phyloP scores from a whole-genome alignment of 2,329 filamentous ascomycete species.

The Didymella arachidicola region DNA sequence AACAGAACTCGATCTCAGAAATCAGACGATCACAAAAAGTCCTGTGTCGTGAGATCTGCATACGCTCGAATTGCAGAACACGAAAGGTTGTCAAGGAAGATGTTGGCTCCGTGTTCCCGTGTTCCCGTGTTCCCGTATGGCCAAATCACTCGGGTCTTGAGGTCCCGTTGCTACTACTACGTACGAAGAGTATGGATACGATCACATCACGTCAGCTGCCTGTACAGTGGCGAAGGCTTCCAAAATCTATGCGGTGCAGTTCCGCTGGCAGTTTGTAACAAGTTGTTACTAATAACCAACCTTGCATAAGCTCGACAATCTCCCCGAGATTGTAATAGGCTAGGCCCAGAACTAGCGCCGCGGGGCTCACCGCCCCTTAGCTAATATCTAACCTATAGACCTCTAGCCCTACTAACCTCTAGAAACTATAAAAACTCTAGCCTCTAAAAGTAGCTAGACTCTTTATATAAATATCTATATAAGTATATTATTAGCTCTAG shows the following conservation, averaged over 20 bases:
- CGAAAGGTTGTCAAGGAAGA: not conserved
- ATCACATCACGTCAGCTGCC: not conserved
- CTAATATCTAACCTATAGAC: no score
- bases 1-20: not conserved
- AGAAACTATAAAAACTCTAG: no score
- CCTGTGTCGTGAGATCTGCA: not conserved
- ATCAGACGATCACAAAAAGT: not conserved
- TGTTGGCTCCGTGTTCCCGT: not conserved
- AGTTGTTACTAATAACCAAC: not conserved
- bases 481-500: no score
- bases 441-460: no score
- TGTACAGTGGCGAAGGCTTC: not conserved
- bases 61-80: not conserved
- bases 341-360: no score
- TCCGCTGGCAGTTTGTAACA: not conserved
- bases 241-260: not conserved
- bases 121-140: not conserved
- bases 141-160: not conserved
- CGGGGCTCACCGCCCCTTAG: no score
- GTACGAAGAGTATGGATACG: not conserved
- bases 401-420: no score
- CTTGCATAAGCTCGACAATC: constrained; percentile 3
- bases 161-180: no score
- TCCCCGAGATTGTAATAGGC: no score
- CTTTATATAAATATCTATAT: no score